A percentile compares a stretch with the other conserved stretches of the same genome.
Evolutionary conservation across 2,329 filamentous ascomycete genomes (phyloP).

Genomic region (Rutstroemia sp.): DNA sequence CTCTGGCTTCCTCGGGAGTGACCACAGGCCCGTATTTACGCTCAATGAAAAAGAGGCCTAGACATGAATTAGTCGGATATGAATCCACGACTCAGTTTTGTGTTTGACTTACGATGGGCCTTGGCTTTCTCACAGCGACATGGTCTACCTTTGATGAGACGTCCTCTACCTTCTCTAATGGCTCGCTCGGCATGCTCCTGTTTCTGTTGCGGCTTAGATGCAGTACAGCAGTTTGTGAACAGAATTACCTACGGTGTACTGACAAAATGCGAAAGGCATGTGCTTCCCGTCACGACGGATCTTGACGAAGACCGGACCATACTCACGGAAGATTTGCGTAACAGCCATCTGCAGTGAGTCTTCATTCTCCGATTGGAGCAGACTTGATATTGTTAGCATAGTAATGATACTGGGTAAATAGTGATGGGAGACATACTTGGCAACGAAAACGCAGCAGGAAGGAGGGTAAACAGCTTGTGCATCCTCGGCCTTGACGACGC

Average conservation of each 20-base stretch:
- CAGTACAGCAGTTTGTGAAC: not conserved
- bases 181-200: constrained; percentile 43
- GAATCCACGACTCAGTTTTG: not conserved
- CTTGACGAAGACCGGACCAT: constrained; percentile 53
- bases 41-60: constrained; percentile 44
- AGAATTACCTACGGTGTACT: constrained; percentile 47
- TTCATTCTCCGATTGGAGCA: constrained; percentile 44
- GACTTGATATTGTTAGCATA: constrained; percentile 31
- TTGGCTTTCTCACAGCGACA: constrained; percentile 54
- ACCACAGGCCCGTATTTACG: constrained; percentile 33
- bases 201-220: constrained; percentile 31
- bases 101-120: constrained; percentile 44
- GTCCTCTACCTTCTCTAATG: constrained; percentile 39
- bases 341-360: constrained; percentile 45
- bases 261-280: constrained; percentile 59
- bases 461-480: constrained; percentile 34
- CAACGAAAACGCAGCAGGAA: constrained; percentile 55
- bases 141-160: constrained; percentile 45
- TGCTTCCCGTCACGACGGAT: constrained; percentile 51
- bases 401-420: not conserved
- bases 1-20: constrained; percentile 37
- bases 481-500: constrained; percentile 20
- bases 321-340: constrained; percentile 44
- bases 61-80: not conserved
- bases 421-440: constrained; percentile 45